A percentile compares a stretch with the other conserved stretches of the same genome.
Evolutionary conservation across 495 filamentous ascomycete species (phyloP).

Genomic region (Darksidea phi): DNA sequence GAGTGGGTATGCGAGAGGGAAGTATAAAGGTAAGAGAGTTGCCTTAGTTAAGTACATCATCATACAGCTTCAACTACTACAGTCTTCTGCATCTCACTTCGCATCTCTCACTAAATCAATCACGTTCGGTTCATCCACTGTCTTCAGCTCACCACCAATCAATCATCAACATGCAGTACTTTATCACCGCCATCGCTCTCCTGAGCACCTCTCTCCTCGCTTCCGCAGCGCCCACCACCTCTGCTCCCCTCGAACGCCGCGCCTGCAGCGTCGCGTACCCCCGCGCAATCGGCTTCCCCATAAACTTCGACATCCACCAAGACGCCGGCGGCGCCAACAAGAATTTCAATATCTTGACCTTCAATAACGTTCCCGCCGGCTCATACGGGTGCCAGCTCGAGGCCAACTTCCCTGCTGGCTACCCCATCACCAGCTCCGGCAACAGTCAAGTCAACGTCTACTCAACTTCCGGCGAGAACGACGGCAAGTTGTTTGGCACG

Average conservation of each 20-base stretch:
- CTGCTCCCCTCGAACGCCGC: constrained; percentile 19
- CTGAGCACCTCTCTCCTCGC: constrained; percentile 21
- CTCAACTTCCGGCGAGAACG: background rate
- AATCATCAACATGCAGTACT: constrained; percentile 33
- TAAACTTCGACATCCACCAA: constrained; percentile 30
- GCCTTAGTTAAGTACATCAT: no score
- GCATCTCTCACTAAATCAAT: background rate
- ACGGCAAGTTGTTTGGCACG: constrained; percentile 25
- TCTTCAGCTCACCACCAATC: background rate
- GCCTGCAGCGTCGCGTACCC: constrained; percentile 32
- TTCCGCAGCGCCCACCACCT: constrained; percentile 23
- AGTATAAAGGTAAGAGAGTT: no score
- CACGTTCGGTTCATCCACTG: background rate
- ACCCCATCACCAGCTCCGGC: constrained; percentile 26
- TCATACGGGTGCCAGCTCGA: constrained; percentile 36
- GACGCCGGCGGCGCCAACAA: constrained; percentile 23
- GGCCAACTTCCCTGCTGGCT: constrained; percentile 32
- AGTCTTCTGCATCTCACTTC: no score
- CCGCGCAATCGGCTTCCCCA: constrained; percentile 29
- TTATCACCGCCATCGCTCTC: constrained; percentile 29
- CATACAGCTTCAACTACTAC: background rate
- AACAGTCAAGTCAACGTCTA: constrained; percentile 28
- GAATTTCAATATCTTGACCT: constrained; percentile 8
- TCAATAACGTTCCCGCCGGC: constrained; percentile 26
- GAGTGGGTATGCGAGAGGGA: no score